Evolutionary conservation across 352 stramenopile species (phyloP), one percentile per base, ranked within the genome.

Genomic region (Phytophthora hibernalis): DNA sequence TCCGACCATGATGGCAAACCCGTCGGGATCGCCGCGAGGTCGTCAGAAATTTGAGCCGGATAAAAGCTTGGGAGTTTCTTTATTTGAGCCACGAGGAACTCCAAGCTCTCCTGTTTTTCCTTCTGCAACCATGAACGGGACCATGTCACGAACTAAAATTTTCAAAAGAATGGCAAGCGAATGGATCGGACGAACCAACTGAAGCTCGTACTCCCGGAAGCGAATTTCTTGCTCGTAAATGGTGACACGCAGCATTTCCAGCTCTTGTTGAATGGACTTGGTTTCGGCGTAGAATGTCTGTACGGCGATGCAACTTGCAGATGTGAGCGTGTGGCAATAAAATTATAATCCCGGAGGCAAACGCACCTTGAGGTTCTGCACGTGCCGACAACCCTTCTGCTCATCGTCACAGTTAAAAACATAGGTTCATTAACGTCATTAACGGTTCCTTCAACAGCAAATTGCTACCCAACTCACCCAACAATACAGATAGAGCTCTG

Each of bases 311-410:
- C 7, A 5, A 40, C 33, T n/a, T 44, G 37, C 37, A 44, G 6
- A 16, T 48, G 42, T 48, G 20, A 48, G 42, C 18, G 18, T 6
- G 42, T 2, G 38, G n/a, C 7, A 48, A 48, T 16, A n/a, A 33
- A 48, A 24, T 48, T 16, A 48, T 15, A 48, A 28, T 26, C 9
- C 16, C 18, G 2, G 13, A 28, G 31, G 28, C 16, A 45, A 48
- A 21, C 56, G 12, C n/a, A 86, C 78, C 74, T 92, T 88, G 60
- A 92, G 76, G 37, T 81, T 85, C 42, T 92, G 80, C 35, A 92
- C 74, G 30, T 90, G 77, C 7, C 80, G 78, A 16, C 82, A 90
- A 83, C 80, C 78, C 89, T 90, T 92, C 82, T 90, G 43, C 30
- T 67, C 61, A 54, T 26, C 26, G 54, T 58, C 38, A 35, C 30